Evolutionary conservation across 1,284 basidiomycete species (phyloP).

Genomic region (Ceratobasidium sp.): DNA sequence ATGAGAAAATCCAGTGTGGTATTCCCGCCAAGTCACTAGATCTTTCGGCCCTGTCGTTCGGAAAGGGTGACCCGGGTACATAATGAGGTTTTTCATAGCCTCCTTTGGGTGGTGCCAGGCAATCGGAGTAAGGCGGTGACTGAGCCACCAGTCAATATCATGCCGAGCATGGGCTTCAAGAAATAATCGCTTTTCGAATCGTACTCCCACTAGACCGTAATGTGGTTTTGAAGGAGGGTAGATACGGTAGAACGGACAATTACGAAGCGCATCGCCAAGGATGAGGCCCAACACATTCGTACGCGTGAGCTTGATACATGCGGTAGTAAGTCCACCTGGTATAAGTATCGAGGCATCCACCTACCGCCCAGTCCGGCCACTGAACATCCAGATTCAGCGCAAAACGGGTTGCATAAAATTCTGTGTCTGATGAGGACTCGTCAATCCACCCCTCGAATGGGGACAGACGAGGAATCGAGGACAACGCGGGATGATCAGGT

Average conservation of each 20-base stretch:
- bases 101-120: too few species aligned
- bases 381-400: background rate
- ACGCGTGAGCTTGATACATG: background rate
- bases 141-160: background rate
- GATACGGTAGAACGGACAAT: background rate
- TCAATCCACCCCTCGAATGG: background rate
- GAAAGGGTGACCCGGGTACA: too few species aligned
- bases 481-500: background rate
- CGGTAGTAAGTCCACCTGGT: background rate
- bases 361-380: slow-evolving; percentile 26
- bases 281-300: slow-evolving; percentile 13
- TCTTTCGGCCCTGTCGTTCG: too few species aligned
- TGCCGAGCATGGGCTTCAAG: slow-evolving; percentile 17
- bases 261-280: background rate
- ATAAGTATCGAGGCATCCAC: background rate
- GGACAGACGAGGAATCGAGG: background rate
- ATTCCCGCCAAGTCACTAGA: too few species aligned
- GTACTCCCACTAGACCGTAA: background rate
- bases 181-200: slow-evolving; percentile 9
- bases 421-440: background rate
- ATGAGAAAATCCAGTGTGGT: too few species aligned
- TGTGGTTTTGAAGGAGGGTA: background rate
- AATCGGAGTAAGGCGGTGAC: background rate
- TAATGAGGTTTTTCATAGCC: too few species aligned
- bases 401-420: background rate